Conservation (phyloP, 2,329 filamentous ascomycete genomes). For the Dryadomyces quercivorus region DNA sequence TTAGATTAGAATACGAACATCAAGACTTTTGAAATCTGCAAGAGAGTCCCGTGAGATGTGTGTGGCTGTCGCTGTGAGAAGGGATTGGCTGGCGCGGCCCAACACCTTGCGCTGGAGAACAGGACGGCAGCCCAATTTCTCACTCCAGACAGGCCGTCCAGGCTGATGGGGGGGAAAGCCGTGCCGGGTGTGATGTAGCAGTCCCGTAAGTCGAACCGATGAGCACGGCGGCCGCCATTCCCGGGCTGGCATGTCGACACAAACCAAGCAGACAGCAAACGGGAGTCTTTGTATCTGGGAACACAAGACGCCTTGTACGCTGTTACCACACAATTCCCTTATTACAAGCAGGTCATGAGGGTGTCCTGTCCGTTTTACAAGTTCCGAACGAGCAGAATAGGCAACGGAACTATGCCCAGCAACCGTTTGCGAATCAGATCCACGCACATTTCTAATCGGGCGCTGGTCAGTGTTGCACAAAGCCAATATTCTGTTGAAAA, state of each 20-base stretch:
- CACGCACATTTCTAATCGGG: not conserved
- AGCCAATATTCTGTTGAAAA: not conserved
- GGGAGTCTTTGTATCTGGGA: not conserved
- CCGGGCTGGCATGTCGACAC: too few relatives aligned
- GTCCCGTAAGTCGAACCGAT: not conserved
- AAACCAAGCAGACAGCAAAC: not conserved
- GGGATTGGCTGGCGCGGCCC: too few relatives aligned
- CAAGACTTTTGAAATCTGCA: not conserved
- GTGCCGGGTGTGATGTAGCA: not conserved
- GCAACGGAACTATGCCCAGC: not conserved
- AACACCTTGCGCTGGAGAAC: too few relatives aligned
- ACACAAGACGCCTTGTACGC: constrained; percentile 1
- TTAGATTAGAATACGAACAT: not conserved
- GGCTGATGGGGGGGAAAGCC: not conserved
- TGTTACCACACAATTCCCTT: not conserved
- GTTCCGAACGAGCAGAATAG: not conserved
- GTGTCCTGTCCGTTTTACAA: not conserved
- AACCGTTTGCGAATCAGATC: not conserved
- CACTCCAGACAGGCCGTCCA: not conserved
- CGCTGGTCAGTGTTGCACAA: not conserved
- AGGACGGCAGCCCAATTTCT: not conserved
- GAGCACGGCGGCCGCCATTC: too few relatives aligned
- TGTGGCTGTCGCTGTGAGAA: too few relatives aligned
- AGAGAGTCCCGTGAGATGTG: too few relatives aligned
- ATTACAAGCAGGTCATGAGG: not conserved